Base-by-base conservation (phyloP, 2,329 filamentous ascomycete species). In the Penicillium sp. region DNA sequence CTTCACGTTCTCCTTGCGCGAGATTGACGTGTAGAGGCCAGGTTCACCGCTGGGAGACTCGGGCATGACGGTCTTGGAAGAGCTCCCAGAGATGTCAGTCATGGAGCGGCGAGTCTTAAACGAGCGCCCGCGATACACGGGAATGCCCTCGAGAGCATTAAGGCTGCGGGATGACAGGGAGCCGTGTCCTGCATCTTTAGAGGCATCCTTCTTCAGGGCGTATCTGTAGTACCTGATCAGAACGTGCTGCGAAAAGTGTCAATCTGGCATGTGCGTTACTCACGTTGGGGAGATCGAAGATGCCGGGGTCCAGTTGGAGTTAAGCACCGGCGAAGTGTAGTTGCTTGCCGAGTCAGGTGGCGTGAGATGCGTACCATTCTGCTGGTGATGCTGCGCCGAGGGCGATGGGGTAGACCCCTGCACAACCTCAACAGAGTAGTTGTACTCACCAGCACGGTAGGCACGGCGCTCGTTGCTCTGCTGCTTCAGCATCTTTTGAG, bases 381-480 rank as follows among this genome's bases (percentile, higher is more conserved):
- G 71, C 49, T 70, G 70, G 40, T 73, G 59, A 52, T 72, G 72
- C 38, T 68, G 66, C 49, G 73, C 48, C 6, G 66, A 68, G 28
- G 74, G 72, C 25, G 74, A 75, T 4, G 74, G 74, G 50, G 72
- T 72, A 13, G 66, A 67, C 15, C 69, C 69, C 45, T 72, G 69
- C 12, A 75, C 72, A 31, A 75, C 68, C 51, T 75, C 74, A 41
- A 76, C 74, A 1, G 73, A 75, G 50, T 72, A 75, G 62, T 91
- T 91, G 74, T 97, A 97, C 75, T 97, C 93, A 50, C 93, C 93
- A 50, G 92, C 93, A 52, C 93, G 89, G 75, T 95, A 97, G 66
- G 95, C 89, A 53, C 93, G 90, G 50, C 91, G 89, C 68, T 95
- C 90, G 28, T 93, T 90, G 37, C 92, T 97, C 67, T 96, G 87